Conservation (phyloP, 2,329 filamentous ascomycete species). For the Botryosphaeria dothidea region DNA sequence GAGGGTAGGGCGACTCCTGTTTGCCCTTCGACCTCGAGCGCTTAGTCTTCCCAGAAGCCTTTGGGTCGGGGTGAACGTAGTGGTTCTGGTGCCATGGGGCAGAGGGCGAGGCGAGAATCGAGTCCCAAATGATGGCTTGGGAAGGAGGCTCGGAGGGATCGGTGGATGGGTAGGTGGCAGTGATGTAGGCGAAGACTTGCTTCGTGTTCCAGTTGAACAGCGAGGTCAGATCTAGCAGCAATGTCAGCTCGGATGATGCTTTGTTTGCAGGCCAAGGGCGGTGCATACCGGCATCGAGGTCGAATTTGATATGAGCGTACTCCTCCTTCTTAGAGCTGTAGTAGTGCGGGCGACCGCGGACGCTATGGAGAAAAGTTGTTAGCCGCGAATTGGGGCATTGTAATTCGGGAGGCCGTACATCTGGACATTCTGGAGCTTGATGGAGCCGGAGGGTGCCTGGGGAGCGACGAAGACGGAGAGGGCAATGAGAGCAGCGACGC, state of each 20-base stretch:
- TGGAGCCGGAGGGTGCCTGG: constrained; percentile 65
- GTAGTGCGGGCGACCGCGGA: constrained; percentile 92
- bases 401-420: constrained; percentile 59
- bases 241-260: constrained; percentile 8
- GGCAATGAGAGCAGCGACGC: constrained; percentile 76
- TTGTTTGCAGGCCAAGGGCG: background rate
- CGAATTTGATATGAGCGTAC: constrained; percentile 92
- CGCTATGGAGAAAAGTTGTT: constrained; percentile 50
- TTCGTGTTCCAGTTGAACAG: constrained; percentile 99
- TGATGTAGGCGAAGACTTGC: constrained; percentile 94
- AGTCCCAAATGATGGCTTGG: constrained; percentile 91
- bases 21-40: constrained; percentile 20
- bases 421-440: constrained; percentile 75
- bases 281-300: constrained; percentile 70
- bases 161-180: constrained; percentile 66
- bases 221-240: constrained; percentile 67
- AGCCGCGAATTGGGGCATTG: background rate
- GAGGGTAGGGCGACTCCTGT: constrained; percentile 38
- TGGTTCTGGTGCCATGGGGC: constrained; percentile 56
- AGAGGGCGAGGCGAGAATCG: constrained; percentile 78
- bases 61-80: constrained; percentile 57
- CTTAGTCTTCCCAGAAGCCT: constrained; percentile 54
- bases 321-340: constrained; percentile 91
- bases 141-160: constrained; percentile 43
- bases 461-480: constrained; percentile 72